A percentile compares a stretch with the other conserved stretches of the same genome.
These are phyloP conservation scores for Pisolithus thermaeus DNA, from an alignment of 1,284 basidiomycete species.

Conservation along the genomic window DNA sequence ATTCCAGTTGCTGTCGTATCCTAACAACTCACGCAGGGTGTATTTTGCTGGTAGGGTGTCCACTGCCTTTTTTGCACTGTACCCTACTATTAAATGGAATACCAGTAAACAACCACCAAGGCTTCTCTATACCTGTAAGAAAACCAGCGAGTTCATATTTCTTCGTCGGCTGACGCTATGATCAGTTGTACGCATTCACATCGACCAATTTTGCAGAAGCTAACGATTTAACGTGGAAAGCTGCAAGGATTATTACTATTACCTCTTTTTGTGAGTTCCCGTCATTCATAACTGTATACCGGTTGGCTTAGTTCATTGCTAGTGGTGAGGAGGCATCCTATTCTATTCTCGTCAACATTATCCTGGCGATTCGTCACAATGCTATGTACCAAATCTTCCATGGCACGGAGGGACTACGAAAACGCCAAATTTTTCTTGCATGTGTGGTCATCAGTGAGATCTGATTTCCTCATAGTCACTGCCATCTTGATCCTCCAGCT, in stretches of 20 bases:
- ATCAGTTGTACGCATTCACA: constrained; percentile 15
- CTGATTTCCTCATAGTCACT: too few species aligned
- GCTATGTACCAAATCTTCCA: constrained; percentile 5
- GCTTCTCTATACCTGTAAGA: background rate
- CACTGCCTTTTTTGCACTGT: background rate
- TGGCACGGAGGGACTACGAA: too few species aligned
- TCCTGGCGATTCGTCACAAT: constrained; percentile 14
- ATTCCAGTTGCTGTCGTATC: background rate
- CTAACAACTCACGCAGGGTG: background rate
- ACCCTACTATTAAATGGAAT: background rate
- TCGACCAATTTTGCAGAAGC: background rate
- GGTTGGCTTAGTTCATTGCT: constrained; percentile 6
- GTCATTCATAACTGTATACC: too few species aligned
- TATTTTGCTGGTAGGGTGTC: background rate
- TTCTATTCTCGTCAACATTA: constrained; percentile 16
- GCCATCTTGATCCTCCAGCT: background rate
- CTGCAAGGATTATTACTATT: constrained; percentile 19
- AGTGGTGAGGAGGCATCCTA: constrained; percentile 13
- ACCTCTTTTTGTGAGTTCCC: constrained; percentile 13
- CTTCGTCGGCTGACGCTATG: background rate
- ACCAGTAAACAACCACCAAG: background rate
- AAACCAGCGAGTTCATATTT: background rate
- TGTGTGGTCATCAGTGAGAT: too few species aligned
- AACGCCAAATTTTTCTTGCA: too few species aligned
- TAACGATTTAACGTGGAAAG: background rate